phyloP scores from a whole-genome alignment of 345 rosid species.

The Salix arbutifolia region DNA sequence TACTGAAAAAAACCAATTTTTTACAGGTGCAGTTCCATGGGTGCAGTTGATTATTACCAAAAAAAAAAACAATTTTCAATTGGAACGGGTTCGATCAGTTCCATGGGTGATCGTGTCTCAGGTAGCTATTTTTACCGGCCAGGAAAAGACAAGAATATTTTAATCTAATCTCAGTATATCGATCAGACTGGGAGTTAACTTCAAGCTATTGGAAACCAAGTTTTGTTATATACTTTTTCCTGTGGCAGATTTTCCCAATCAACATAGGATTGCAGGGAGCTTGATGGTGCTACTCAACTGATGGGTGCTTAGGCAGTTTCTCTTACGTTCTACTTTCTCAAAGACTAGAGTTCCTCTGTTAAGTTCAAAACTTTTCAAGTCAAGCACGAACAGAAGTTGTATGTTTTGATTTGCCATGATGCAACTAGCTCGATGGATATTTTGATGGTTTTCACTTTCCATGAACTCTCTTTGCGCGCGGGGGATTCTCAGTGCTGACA shows the following conservation, averaged over 20 bases:
- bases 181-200: no score
- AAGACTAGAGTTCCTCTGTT: constrained; percentile 80
- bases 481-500: constrained; percentile 51
- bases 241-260: constrained; percentile 72
- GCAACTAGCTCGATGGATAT: no score
- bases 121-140: constrained; percentile 54
- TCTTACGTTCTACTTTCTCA: constrained; percentile 74
- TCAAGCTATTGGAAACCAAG: no score
- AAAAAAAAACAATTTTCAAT: no score
- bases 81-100: constrained; percentile 90
- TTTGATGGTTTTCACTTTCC: constrained; percentile 9
- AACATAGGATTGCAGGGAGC: constrained; percentile 78
- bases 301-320: constrained; percentile 92
- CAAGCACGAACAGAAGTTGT: no score
- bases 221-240: not conserved
- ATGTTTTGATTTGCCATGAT: no score
- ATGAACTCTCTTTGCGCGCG: constrained; percentile 73
- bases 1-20: no score
- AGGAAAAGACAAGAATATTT: no score
- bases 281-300: constrained; percentile 85
- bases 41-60: no score
- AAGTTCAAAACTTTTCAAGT: not conserved
- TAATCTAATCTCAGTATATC: not conserved
- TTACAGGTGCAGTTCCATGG: no score
- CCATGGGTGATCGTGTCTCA: constrained; percentile 96